Percentiles rank a stretch among this genome's conserved stretches.
phyloP scores from a whole-genome alignment of 306 rosid species.

The Carpinus fangiana region DNA sequence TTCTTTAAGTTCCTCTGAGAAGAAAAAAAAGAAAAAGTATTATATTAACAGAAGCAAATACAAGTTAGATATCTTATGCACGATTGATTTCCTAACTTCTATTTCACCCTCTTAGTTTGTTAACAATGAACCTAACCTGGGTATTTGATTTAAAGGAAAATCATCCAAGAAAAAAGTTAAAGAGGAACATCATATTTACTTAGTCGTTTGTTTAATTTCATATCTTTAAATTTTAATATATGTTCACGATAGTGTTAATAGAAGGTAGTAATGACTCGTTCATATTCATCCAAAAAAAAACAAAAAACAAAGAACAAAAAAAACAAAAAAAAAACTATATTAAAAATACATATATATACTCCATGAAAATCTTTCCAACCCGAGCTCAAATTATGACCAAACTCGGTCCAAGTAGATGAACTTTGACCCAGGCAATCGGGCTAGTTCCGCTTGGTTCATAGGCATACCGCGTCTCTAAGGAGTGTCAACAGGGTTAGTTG shows the following conservation, averaged over 20 bases:
- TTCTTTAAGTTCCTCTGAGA: too few relatives aligned
- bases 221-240: too few relatives aligned
- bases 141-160: not conserved
- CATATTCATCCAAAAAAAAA: too few relatives aligned
- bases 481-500: too few relatives aligned
- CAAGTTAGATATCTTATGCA: not conserved
- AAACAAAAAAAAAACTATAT: too few relatives aligned
- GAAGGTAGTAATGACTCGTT: too few relatives aligned
- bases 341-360: too few relatives aligned
- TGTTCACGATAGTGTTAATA: too few relatives aligned
- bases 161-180: not conserved
- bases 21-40: too few relatives aligned
- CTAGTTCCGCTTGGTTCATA: not conserved
- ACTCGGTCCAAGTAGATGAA: not conserved
- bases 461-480: not conserved
- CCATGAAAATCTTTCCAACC: not conserved
- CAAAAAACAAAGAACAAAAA: too few relatives aligned
- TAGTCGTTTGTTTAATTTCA: too few relatives aligned
- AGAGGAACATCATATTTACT: not conserved
- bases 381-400: not conserved
- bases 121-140: not conserved
- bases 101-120: not conserved
- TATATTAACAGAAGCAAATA: too few relatives aligned
- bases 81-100: not conserved
- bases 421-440: not conserved